Conservation (phyloP, 1,284 basidiomycete species). For the Cutaneotrichosporon daszewskae region DNA sequence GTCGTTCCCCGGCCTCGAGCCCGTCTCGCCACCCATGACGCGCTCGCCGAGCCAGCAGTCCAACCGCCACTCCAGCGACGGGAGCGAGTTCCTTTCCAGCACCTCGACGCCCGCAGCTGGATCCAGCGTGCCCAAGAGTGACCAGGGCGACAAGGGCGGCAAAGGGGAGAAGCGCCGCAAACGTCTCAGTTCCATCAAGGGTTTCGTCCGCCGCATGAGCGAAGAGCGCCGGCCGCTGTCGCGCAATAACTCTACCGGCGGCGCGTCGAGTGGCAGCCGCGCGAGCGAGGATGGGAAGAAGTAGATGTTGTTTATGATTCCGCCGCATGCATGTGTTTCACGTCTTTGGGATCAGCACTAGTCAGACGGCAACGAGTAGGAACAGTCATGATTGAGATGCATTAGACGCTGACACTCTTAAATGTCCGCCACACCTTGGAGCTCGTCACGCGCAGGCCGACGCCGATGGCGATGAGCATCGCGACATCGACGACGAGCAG, state of each 20-base stretch:
- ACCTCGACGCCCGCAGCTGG: too few species aligned
- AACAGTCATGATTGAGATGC: too few species aligned
- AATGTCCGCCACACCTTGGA: conserved; percentile 47
- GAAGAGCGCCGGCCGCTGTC: conserved; percentile 15
- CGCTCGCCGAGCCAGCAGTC: neutral
- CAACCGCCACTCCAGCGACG: neutral
- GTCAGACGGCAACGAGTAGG: too few species aligned
- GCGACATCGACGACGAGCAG: conserved; percentile 50
- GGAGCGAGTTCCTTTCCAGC: too few species aligned
- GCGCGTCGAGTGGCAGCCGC: too few species aligned
- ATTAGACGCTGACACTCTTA: conserved; percentile 29
- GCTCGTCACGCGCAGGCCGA: conserved; percentile 39
- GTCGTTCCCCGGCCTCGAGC: conserved; percentile 1
- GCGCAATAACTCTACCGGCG: neutral
- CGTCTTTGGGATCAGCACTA: too few species aligned
- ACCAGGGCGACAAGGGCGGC: neutral
- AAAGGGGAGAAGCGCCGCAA: conserved; percentile 24
- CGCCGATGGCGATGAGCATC: conserved; percentile 43
- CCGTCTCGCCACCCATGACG: too few species aligned
- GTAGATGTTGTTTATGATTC: too few species aligned
- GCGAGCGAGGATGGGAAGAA: neutral
- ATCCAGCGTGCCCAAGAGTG: too few species aligned
- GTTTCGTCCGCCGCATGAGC: conserved; percentile 37
- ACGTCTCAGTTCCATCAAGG: conserved; percentile 37
- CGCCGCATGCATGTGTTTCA: too few species aligned